These are phyloP conservation scores for Saccharomycopsis olivae DNA, from an alignment of 805 yeast genomes.

Conservation along the genomic window DNA sequence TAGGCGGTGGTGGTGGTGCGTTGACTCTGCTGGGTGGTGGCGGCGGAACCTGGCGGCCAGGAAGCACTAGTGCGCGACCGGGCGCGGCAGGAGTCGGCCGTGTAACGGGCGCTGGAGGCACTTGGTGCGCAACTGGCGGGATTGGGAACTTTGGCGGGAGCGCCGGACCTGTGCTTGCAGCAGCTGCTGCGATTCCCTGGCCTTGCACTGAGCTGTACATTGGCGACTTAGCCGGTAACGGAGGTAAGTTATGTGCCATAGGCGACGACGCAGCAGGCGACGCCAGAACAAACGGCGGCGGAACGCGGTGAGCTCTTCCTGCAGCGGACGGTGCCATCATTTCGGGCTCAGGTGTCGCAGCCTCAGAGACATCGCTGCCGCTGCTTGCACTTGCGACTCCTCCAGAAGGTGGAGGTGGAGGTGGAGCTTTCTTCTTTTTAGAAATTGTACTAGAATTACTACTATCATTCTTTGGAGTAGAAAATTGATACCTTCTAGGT, in stretches of 20 bases:
- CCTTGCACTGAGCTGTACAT: neutral
- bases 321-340: conserved; percentile 15
- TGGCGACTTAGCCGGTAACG: conserved; percentile 15
- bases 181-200: neutral
- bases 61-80: conserved; percentile 1
- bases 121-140: neutral
- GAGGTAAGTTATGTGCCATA: conserved; percentile 10
- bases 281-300: neutral
- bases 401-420: conserved; percentile 28
- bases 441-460: conserved; percentile 22
- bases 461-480: neutral
- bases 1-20: conserved; percentile 18
- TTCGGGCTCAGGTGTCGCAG: neutral
- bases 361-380: neutral
- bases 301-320: neutral
- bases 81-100: too few relatives aligned
- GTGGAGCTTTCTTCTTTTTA: neutral
- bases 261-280: neutral
- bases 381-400: conserved; percentile 20
- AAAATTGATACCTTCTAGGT: conserved; percentile 47
- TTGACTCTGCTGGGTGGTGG: conserved; percentile 10
- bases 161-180: too few relatives aligned
- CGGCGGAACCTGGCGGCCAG: conserved; percentile 4
- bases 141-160: conserved; percentile 8
- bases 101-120: neutral